A percentile compares a stretch with the other conserved stretches of the same genome.
Evolutionary conservation across 257 asterid genomes (phyloP).

Genomic region (Leptodermis oblonga): DNA sequence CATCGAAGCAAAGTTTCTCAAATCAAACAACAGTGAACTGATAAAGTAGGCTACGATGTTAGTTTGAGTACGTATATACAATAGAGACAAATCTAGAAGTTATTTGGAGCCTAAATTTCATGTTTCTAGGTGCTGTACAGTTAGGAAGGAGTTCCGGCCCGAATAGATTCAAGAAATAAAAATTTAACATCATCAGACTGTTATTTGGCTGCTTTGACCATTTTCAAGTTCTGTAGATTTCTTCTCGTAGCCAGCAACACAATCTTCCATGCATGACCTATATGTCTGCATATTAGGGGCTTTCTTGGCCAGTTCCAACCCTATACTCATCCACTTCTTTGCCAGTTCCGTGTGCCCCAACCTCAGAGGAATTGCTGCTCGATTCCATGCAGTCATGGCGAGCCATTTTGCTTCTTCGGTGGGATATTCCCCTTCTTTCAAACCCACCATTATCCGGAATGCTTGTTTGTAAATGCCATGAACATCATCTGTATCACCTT

Average conservation of each 20-base stretch:
- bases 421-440: slow-evolving; percentile 86
- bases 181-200: slow-evolving; percentile 22
- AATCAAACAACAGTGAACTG: not conserved
- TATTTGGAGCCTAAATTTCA: not conserved
- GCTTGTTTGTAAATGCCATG: slow-evolving; percentile 69
- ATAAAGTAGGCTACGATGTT: not conserved
- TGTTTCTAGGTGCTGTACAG: not conserved
- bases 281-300: slow-evolving; percentile 71
- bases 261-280: slow-evolving; percentile 83
- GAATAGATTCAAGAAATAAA: not conserved
- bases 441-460: slow-evolving; percentile 79
- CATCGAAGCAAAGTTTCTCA: not conserved
- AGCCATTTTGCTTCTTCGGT: slow-evolving; percentile 92
- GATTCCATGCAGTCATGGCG: slow-evolving; percentile 92
- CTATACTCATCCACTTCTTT: slow-evolving; percentile 83
- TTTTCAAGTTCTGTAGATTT: slow-evolving; percentile 26
- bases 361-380: slow-evolving; percentile 80
- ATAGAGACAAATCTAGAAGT: not conserved
- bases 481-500: slow-evolving; percentile 48
- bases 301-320: slow-evolving; percentile 70
- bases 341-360: slow-evolving; percentile 64
- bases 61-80: not conserved
- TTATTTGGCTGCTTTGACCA: slow-evolving; percentile 27
- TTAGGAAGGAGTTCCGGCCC: not conserved
- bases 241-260: slow-evolving; percentile 54